Evolutionary conservation across 495 filamentous ascomycete species (phyloP), one percentile per base, ranked within the genome.

Genomic region (Physcia stellaris): DNA sequence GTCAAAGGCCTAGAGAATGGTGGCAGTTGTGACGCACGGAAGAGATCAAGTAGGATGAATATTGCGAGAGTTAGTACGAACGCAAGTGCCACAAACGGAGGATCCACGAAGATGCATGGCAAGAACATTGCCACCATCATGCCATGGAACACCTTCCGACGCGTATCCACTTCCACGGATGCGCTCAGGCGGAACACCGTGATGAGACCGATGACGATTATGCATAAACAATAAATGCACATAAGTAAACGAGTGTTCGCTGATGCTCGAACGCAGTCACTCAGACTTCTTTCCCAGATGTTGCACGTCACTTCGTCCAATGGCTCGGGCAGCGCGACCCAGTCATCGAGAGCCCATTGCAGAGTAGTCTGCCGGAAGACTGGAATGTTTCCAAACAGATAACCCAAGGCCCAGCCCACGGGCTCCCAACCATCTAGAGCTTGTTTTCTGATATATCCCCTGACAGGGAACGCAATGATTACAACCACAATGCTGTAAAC

Each of bases 101-200:
- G 92, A 55, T 96, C 92, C 43, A 95, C 57, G 51, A 77, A 92
- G 2, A 77, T 77, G 2, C 82, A 73, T 9, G 90, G 85, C 2
- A 95, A 68, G 44, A 99, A 80, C 83, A 99, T 93, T 29, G 75
- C 70, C 24, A 96, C 86, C 75, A 95, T 94, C 75, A 86, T 94
- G 45, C 88, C 90, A 57, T 99, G 90, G 58, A 99, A 99, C 7
- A 99, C 81, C 58, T 99, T 99, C 26, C 90, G 75, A n/a, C 90
- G 73, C 2, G 90, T 99, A 58, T 99, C 92, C 24, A 96, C 86
- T 59, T 94, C 83, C 4, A 70, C 69, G 37, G 80, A 53, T 11
- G 75, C 57, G 26, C 79, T 80, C 19, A 95, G 66, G 24, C 70
- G 71, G 41, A 83, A 69, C 4, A 95, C 85, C 2, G 81, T 58